Percentiles rank a stretch among this genome's conserved stretches.
These are phyloP conservation scores for Kodamaea ohmeri DNA, from an alignment of 1,139 yeast species.

Conservation along the genomic window DNA sequence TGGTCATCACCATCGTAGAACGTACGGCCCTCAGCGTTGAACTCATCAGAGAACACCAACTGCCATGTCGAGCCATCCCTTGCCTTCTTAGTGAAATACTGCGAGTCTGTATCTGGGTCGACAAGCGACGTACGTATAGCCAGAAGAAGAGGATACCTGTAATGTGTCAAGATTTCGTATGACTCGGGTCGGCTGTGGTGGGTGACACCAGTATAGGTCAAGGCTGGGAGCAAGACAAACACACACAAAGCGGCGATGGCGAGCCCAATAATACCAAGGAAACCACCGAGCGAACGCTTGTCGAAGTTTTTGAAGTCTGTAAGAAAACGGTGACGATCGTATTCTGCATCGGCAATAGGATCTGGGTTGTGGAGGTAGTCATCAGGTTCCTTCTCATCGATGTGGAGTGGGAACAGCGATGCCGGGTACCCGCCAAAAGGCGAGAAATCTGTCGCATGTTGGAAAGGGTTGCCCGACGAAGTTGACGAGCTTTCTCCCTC, in stretches of 20 bases:
- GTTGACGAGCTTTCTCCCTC: slow-evolving; percentile 16
- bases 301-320: slow-evolving; percentile 27
- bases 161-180: slow-evolving; percentile 24
- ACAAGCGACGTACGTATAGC: slow-evolving; percentile 25
- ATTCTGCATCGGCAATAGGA: slow-evolving; percentile 30
- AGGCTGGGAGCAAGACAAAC: slow-evolving; percentile 27
- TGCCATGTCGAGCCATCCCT: slow-evolving; percentile 25
- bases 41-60: slow-evolving; percentile 30
- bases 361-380: slow-evolving; percentile 34
- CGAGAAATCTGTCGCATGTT: slow-evolving; percentile 18
- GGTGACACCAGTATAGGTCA: slow-evolving; percentile 27
- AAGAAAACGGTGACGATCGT: slow-evolving; percentile 26
- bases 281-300: slow-evolving; percentile 23
- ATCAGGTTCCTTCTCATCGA: slow-evolving; percentile 31
- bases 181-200: slow-evolving; percentile 16
- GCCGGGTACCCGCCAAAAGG: slow-evolving; percentile 37
- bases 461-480: slow-evolving; percentile 15
- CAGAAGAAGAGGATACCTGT: slow-evolving; percentile 24
- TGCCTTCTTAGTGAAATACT: slow-evolving; percentile 16
- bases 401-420: slow-evolving; percentile 28
- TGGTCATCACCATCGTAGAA: slow-evolving; percentile 34
- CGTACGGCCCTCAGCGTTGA: slow-evolving; percentile 30
- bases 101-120: slow-evolving; percentile 30
- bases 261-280: slow-evolving; percentile 21
- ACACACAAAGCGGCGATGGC: slow-evolving; percentile 21